Evolutionary conservation across 495 filamentous ascomycete species (phyloP).

Genomic region (Neurospora sp.): DNA sequence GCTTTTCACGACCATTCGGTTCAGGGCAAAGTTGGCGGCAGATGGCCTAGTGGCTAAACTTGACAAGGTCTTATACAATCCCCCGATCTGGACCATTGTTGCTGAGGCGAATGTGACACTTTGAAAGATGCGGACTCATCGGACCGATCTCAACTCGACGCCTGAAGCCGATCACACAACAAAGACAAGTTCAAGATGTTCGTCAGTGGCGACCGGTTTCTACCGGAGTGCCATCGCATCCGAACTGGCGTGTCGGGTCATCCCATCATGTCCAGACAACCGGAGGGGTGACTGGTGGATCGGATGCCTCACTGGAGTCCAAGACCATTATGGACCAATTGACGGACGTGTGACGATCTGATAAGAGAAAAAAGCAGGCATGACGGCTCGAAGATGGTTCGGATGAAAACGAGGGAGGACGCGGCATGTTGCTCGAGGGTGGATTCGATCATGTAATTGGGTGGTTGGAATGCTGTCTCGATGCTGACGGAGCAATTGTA

Average conservation of each 20-base stretch:
- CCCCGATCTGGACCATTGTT: not conserved
- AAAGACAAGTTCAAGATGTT: not conserved
- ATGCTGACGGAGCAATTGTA: not conserved
- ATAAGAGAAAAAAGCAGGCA: slow-evolving; percentile 5
- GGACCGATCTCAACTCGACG: not conserved
- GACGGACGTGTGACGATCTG: slow-evolving; percentile 3
- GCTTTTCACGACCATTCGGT: not conserved
- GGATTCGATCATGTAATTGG: slow-evolving; percentile 5
- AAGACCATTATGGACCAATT: not conserved
- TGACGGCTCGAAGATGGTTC: not conserved
- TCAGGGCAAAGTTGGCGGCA: not conserved
- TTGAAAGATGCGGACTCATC: not conserved
- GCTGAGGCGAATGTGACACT: not conserved
- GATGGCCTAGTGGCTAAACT: not conserved
- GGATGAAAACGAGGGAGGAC: not conserved
- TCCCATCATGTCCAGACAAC: not conserved
- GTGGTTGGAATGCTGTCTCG: slow-evolving; percentile 4
- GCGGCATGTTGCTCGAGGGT: not conserved
- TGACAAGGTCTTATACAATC: not conserved
- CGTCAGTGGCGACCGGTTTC: not conserved
- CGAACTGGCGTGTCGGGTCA: not conserved
- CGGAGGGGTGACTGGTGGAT: not conserved
- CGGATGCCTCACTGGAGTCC: not conserved
- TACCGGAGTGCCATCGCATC: not conserved
- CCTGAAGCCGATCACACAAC: not conserved